phyloP scores from a whole-genome alignment of 169 alveolate genomes.

The Ichthyophthirius multifiliis region DNA sequence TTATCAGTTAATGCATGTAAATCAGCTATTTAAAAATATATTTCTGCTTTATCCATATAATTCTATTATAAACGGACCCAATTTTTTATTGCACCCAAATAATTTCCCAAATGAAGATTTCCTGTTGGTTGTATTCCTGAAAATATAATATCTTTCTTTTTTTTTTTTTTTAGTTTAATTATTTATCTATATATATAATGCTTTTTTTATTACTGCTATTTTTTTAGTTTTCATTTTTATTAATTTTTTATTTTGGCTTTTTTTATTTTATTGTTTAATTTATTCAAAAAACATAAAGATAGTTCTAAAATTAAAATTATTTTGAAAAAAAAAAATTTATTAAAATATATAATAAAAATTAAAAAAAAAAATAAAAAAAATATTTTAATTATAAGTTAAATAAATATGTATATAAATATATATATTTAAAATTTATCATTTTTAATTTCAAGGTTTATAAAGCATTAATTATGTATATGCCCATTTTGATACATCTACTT shows the following conservation, averaged over 20 bases:
- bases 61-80: conserved; percentile 64
- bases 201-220: no score
- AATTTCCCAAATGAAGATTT: conserved; percentile 76
- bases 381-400: no score
- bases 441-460: not conserved
- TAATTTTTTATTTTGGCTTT: no score
- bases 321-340: no score
- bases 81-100: conserved; percentile 78
- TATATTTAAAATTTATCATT: no score
- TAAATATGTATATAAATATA: no score
- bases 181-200: not conserved
- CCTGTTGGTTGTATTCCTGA: conserved; percentile 85
- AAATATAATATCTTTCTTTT: conserved; percentile 41
- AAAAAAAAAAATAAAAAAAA: no score
- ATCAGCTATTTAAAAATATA: conserved; percentile 71
- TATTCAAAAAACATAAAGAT: no score
- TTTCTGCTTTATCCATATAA: conserved; percentile 27
- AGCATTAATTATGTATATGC: not conserved
- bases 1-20: conserved; percentile 68
- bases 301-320: no score
- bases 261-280: no score
- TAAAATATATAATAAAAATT: no score
- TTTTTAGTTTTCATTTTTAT: no score
- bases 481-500: not conserved
- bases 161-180: not conserved